A percentile compares a stretch with the other conserved stretches of the same genome.
These are phyloP conservation scores for Hypomontagnella monticulosa DNA, from an alignment of 495 filamentous ascomycete genomes.

Conservation along the genomic window DNA sequence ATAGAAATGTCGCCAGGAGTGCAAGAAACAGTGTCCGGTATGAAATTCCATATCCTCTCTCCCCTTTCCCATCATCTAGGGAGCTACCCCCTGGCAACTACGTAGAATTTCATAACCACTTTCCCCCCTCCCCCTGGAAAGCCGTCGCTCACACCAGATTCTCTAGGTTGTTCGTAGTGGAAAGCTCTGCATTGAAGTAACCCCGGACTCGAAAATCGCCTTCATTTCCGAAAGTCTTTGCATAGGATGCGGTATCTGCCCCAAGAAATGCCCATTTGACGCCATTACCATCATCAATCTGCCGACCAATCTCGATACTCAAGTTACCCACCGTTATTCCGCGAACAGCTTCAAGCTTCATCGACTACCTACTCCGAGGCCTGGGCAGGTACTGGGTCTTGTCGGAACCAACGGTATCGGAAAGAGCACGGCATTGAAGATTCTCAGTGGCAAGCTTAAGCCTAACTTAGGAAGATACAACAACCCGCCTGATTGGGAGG, in stretches of 20 bases:
- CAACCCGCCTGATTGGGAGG: constrained; percentile 98
- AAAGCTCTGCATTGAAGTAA: constrained; percentile 97
- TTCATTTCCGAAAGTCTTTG: constrained; percentile 96
- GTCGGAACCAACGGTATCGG: constrained; percentile 99
- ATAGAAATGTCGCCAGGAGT: constrained; percentile 96
- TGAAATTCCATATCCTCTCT: not conserved
- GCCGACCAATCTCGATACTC: constrained; percentile 96
- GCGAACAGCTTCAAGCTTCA: constrained; percentile 99
- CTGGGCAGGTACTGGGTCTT: constrained; percentile 95
- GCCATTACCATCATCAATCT: constrained; percentile 99
- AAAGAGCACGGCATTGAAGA: constrained; percentile 98
- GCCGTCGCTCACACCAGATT: constrained; percentile 22
- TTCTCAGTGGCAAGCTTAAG: constrained; percentile 97
- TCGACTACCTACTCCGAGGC: constrained; percentile 91
- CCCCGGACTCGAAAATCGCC: constrained; percentile 88
- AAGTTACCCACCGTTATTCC: constrained; percentile 97
- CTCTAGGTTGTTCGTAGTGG: constrained; percentile 82
- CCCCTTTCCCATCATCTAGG: not conserved
- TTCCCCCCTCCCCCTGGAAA: no score
- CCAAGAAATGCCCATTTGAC: constrained; percentile 98
- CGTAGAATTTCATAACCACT: not conserved
- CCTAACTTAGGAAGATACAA: constrained; percentile 95
- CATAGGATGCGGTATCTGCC: constrained; percentile 99
- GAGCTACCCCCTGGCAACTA: not conserved
- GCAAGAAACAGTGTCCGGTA: constrained; percentile 97